Percentiles rank a stretch among this genome's conserved stretches.
These are phyloP conservation scores for Prorocentrum cordatum DNA, from an alignment of 169 alveolate genomes.

Conservation along the genomic window DNA sequence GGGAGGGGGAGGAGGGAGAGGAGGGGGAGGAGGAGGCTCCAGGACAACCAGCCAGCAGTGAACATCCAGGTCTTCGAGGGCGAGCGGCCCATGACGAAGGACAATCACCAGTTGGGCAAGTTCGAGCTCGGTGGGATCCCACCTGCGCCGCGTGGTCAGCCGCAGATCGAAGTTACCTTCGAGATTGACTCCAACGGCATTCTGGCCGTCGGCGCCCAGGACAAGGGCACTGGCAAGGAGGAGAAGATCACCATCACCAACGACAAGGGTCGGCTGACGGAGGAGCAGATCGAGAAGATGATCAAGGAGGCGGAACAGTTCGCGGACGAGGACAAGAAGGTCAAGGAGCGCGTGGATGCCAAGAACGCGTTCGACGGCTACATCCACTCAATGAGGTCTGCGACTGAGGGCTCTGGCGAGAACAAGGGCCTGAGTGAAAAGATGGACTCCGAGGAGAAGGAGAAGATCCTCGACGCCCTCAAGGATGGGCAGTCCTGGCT, in stretches of 20 bases:
- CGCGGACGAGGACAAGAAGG: constrained; percentile 87
- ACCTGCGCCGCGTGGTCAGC: constrained; percentile 86
- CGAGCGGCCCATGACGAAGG: constrained; percentile 92
- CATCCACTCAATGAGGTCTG: constrained; percentile 83
- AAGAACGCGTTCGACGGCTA: constrained; percentile 88
- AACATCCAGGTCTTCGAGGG: constrained; percentile 88
- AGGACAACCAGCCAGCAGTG: constrained; percentile 90
- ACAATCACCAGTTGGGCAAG: constrained; percentile 89
- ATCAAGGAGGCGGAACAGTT: constrained; percentile 86
- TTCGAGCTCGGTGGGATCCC: constrained; percentile 93
- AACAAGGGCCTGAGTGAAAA: constrained; percentile 80
- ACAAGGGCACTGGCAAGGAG: constrained; percentile 90
- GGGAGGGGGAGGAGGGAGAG: no score
- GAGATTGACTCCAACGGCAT: constrained; percentile 92
- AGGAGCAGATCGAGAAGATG: constrained; percentile 90
- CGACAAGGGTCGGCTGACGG: constrained; percentile 88
- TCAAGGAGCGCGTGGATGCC: constrained; percentile 87
- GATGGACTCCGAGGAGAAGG: constrained; percentile 87
- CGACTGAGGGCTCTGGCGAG: constrained; percentile 87
- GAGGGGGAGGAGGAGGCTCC: constrained; percentile 90
- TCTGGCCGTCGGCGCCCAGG: constrained; percentile 89
- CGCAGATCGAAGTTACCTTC: constrained; percentile 83
- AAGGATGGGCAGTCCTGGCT: constrained; percentile 89
- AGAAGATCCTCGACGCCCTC: constrained; percentile 72
- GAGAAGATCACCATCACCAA: constrained; percentile 89